A percentile compares a stretch with the other conserved stretches of the same genome.
Evolutionary conservation across 768 basidiomycete species (phyloP).

Genomic region (Amanita pseudoporphyria): DNA sequence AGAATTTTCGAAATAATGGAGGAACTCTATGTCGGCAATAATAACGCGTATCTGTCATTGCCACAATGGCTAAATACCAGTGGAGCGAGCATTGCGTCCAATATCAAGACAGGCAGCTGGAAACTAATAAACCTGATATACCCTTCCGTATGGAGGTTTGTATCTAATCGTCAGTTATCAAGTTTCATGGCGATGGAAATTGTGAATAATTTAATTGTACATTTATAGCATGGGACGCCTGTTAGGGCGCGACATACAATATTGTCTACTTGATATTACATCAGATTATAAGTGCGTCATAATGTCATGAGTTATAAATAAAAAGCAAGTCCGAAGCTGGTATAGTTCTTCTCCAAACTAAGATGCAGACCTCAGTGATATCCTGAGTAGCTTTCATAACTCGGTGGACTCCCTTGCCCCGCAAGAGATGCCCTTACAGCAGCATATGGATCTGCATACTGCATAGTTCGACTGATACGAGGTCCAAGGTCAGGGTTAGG

Average conservation of each 20-base stretch:
- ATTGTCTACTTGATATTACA: background rate
- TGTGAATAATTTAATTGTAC: background rate
- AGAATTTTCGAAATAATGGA: conserved; percentile 20
- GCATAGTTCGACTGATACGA: conserved; percentile 83
- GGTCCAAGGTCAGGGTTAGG: conserved; percentile 38
- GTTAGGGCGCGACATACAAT: background rate
- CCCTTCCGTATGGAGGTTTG: background rate
- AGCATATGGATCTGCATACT: conserved; percentile 85
- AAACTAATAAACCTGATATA: background rate
- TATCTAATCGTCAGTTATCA: background rate
- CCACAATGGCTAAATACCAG: background rate
- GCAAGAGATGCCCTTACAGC: conserved; percentile 59
- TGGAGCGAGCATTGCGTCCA: background rate
- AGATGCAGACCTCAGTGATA: conserved; percentile 27
- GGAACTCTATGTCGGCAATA: background rate
- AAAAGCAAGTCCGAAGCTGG: conserved; percentile 11
- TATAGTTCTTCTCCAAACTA: background rate
- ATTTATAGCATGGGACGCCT: background rate
- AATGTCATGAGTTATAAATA: background rate
- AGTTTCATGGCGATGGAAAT: background rate
- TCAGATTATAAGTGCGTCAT: background rate
- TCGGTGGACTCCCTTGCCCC: conserved; percentile 28
- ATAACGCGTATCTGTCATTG: too few relatives aligned
- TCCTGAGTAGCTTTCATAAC: conserved; percentile 45
- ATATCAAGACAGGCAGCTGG: background rate